phyloP scores from a whole-genome alignment of 2,329 filamentous ascomycete genomes.

The Ascocoryne sarcoides region DNA sequence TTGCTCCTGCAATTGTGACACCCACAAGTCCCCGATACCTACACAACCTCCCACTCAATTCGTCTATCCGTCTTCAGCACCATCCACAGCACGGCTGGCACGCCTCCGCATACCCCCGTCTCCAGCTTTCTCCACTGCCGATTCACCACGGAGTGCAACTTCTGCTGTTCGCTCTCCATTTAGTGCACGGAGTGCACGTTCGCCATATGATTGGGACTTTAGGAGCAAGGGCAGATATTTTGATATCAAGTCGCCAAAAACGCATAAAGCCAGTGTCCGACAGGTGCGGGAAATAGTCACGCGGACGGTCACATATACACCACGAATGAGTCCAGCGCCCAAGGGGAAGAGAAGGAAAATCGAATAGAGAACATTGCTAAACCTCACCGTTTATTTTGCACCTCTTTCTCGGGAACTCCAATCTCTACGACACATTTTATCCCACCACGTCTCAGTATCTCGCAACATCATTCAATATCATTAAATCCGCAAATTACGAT shows the following conservation, averaged over 20 bases:
- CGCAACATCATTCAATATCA: slow-evolving; percentile 2
- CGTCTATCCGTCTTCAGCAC: slow-evolving; percentile 52
- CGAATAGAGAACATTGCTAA: slow-evolving; percentile 30
- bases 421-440: slow-evolving; percentile 1
- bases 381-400: not conserved
- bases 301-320: slow-evolving; percentile 87
- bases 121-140: slow-evolving; percentile 55
- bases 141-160: slow-evolving; percentile 59
- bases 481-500: slow-evolving; percentile 16
- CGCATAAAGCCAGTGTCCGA: slow-evolving; percentile 49
- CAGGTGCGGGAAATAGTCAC: slow-evolving; percentile 85
- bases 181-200: slow-evolving; percentile 52
- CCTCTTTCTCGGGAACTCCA: slow-evolving; percentile 1
- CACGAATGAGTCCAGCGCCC: slow-evolving; percentile 76
- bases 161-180: slow-evolving; percentile 58
- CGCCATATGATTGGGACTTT: slow-evolving; percentile 71
- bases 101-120: slow-evolving; percentile 72
- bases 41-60: slow-evolving; percentile 48
- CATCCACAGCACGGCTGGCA: slow-evolving; percentile 44
- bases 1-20: slow-evolving; percentile 48
- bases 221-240: slow-evolving; percentile 58
- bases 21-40: slow-evolving; percentile 45
- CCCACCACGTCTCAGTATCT: slow-evolving; percentile 4
- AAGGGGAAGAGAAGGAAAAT: slow-evolving; percentile 86
- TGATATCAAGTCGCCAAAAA: slow-evolving; percentile 46